Base-by-base conservation (phyloP, 140 eudicot species). In the Flaveria floridana region DNA sequence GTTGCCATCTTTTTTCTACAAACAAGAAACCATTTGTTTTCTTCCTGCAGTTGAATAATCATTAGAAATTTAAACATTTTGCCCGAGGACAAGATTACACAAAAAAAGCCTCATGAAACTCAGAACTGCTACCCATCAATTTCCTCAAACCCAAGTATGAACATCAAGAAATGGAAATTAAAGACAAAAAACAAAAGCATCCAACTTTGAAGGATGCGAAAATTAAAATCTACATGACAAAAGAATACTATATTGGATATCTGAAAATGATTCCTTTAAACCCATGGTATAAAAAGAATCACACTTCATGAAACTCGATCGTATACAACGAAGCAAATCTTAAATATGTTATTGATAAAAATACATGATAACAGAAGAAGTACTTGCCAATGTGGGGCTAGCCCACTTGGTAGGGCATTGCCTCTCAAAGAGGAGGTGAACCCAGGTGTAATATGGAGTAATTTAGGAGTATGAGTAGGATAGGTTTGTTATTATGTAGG, bases 1-100 rank as follows among this genome's bases (percentile, higher is more conserved):
- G 91, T 88, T 23, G 89, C 89, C 95, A 88, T 88, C 23, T 88
- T 88, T 76, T 88, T 88, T 70, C 74, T 86, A 82, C 89, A 88
- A 34, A 88, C 95, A 72, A 88, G 91, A 70, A 88, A 88, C 71
- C 95, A 88, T 77, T 88, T 88, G 82, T 88, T 88, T 68, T 88
- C 95, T 51, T 91, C 95, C 95, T 88, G 86, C 47, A 59, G 50
- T 44, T 25, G 20, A 75, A 82, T 12, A 52, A 16, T 20, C 18
- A 10, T 65, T 50, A 19, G 13, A 39, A 21, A 3, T 52, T 75
- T 37, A 9, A 15, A 65, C 21, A 65, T 34, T 65, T 28, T 65
- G 39, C 8, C 47, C 1, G 47, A 39, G 51, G 21, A 65, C 18
- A 16, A 30, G 25, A 23, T 23, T 23, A 23, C 25, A 23, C 25